These are phyloP conservation scores for Tylopilus orsonianus DNA, from an alignment of 1,284 basidiomycete species.

Conservation along the genomic window DNA sequence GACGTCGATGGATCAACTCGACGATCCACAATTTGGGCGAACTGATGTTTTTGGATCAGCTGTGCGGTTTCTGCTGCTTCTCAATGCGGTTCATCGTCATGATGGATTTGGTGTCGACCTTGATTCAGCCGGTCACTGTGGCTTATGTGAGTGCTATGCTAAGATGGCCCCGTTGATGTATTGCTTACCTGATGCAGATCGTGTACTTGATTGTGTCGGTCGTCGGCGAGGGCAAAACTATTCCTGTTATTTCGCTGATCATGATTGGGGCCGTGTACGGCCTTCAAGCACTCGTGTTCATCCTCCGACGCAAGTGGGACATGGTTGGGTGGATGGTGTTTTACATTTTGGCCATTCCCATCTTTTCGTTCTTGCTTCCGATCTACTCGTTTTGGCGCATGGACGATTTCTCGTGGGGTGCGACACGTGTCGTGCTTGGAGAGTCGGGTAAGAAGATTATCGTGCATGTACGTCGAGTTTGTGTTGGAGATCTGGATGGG, in stretches of 20 bases:
- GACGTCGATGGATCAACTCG: conserved; percentile 99
- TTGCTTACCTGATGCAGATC: conserved; percentile 63
- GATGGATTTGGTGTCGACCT: conserved; percentile 87
- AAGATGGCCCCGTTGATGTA: too few species aligned
- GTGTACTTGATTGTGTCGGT: conserved; percentile 84
- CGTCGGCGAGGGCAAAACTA: conserved; percentile 56
- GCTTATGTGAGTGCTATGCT: conserved; percentile 72
- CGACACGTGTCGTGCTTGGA: conserved; percentile 89
- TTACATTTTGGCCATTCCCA: conserved; percentile 90
- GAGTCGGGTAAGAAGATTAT: conserved; percentile 95
- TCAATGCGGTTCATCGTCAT: conserved; percentile 99
- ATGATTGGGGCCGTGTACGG: conserved; percentile 95
- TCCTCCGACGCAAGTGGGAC: conserved; percentile 89
- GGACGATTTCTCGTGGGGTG: conserved; percentile 99
- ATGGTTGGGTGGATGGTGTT: conserved; percentile 98
- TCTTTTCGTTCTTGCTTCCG: conserved; percentile 91
- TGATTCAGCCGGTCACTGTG: conserved; percentile 91
- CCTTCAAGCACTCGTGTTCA: conserved; percentile 84
- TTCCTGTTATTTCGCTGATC: conserved; percentile 81
- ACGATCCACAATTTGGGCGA: conserved; percentile 97
- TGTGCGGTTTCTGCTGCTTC: conserved; percentile 98
- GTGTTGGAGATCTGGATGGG: not conserved
- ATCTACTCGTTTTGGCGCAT: conserved; percentile 99
- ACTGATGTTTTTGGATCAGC: conserved; percentile 87
- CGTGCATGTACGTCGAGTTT: conserved; percentile 69